These are phyloP conservation scores for Fusarium tupiense DNA, from an alignment of 2,329 filamentous ascomycete genomes.

Conservation along the genomic window DNA sequence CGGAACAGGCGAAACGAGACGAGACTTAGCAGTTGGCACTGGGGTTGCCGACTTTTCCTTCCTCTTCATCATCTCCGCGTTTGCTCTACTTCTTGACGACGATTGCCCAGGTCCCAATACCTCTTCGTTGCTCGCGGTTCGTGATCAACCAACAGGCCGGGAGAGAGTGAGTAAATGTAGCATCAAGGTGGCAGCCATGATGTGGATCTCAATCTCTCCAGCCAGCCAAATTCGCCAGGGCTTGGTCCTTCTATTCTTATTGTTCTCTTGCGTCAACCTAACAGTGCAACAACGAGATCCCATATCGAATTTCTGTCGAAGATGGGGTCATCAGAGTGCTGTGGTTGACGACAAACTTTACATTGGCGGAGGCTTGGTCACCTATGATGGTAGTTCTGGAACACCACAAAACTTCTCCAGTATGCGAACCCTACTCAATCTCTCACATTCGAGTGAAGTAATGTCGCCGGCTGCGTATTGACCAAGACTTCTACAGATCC, in stretches of 20 bases:
- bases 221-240: constrained; percentile 21
- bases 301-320: constrained; percentile 62
- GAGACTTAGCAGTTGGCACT: not conserved
- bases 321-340: constrained; percentile 68
- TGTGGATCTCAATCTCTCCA: constrained; percentile 38
- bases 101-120: not conserved
- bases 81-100: not conserved
- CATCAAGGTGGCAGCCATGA: constrained; percentile 36
- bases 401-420: constrained; percentile 65
- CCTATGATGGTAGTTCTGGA: constrained; percentile 61
- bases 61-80: constrained; percentile 13
- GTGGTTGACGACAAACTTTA: constrained; percentile 68
- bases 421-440: constrained; percentile 48
- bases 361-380: constrained; percentile 69
- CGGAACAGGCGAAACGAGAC: not conserved
- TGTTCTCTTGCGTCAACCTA: constrained; percentile 31
- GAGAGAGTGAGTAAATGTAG: constrained; percentile 36
- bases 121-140: constrained; percentile 5
- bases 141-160: constrained; percentile 15
- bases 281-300: constrained; percentile 57
- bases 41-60: constrained; percentile 2
- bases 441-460: not conserved
- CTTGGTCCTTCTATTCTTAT: constrained; percentile 33
- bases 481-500: constrained; percentile 18
- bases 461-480: not conserved